These are phyloP conservation scores for Sarocladiaceae sp. DNA, from an alignment of 2,329 filamentous ascomycete species.

Conservation along the genomic window DNA sequence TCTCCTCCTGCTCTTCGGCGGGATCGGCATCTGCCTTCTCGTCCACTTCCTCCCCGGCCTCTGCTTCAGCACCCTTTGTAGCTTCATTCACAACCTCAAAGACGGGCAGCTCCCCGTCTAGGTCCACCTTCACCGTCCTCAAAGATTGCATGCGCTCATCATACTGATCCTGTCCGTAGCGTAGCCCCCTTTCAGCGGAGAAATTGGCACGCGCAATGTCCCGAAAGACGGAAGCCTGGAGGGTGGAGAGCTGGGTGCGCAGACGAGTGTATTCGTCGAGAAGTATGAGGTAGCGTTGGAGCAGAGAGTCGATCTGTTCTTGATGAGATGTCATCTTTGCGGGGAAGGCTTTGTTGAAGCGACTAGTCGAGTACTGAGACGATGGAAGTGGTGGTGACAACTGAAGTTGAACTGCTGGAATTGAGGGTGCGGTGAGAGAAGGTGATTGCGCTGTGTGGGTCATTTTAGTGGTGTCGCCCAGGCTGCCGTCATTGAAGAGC, in stretches of 20 bases:
- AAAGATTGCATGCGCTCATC: conserved; percentile 68
- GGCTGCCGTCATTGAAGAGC: too few species aligned
- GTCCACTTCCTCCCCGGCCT: conserved; percentile 5
- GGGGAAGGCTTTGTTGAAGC: not conserved
- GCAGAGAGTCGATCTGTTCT: conserved; percentile 54
- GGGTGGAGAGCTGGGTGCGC: conserved; percentile 45
- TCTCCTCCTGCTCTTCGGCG: conserved; percentile 11
- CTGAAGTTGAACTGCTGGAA: too few species aligned
- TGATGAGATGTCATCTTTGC: conserved; percentile 24
- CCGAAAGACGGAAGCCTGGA: conserved; percentile 54
- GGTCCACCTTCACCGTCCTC: conserved; percentile 31
- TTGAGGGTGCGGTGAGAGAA: too few species aligned
- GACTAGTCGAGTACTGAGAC: too few species aligned
- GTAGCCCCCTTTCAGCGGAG: conserved; percentile 54
- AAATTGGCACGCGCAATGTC: conserved; percentile 73
- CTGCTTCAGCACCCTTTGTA: not conserved
- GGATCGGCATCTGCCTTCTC: too few species aligned
- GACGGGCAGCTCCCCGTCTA: conserved; percentile 13
- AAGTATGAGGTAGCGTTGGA: conserved; percentile 61
- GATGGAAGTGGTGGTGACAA: too few species aligned
- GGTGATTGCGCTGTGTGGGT: too few species aligned
- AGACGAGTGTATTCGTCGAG: conserved; percentile 64
- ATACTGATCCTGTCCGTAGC: conserved; percentile 68
- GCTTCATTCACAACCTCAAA: conserved; percentile 16
- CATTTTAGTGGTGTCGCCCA: too few species aligned